Conservation (phyloP, 129 eudicot species). For the Gnaphalium uliginosum region DNA sequence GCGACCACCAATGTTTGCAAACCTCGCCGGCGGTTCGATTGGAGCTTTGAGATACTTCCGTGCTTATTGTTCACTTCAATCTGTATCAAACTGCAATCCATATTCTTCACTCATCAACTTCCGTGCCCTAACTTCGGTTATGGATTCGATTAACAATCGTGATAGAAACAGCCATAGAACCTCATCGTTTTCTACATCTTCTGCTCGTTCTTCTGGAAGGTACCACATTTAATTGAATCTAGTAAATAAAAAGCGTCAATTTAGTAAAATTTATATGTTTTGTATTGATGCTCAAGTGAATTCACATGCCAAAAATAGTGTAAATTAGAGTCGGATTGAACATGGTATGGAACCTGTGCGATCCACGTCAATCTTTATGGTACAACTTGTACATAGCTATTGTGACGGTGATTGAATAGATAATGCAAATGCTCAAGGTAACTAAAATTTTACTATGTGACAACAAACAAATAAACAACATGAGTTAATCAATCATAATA, state of each 20-base stretch:
- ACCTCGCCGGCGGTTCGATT: slow-evolving; percentile 23
- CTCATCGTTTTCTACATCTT: slow-evolving; percentile 35
- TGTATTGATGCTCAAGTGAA: neutral
- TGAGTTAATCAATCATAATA: neutral
- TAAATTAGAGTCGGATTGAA: neutral
- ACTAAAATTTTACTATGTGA: neutral
- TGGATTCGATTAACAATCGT: slow-evolving; percentile 15
- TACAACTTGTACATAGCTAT: neutral
- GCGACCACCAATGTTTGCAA: slow-evolving; percentile 18
- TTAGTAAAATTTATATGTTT: neutral
- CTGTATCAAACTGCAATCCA: slow-evolving; percentile 1
- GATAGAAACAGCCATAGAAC: slow-evolving; percentile 8
- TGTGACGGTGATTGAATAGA: neutral
- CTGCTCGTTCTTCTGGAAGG: slow-evolving; percentile 35
- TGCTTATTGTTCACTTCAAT: slow-evolving; percentile 26
- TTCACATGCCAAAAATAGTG: neutral
- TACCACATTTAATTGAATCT: neutral
- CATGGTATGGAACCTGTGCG: neutral
- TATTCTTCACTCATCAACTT: slow-evolving; percentile 15
- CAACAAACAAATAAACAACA: neutral
- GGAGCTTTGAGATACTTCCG: slow-evolving; percentile 36
- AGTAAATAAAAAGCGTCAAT: neutral
- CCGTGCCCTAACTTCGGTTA: slow-evolving; percentile 6
- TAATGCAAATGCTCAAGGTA: neutral
- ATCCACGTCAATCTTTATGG: neutral